phyloP scores from a whole-genome alignment of 1,139 yeast species.

The Scheffersomyces cryptocercus region DNA sequence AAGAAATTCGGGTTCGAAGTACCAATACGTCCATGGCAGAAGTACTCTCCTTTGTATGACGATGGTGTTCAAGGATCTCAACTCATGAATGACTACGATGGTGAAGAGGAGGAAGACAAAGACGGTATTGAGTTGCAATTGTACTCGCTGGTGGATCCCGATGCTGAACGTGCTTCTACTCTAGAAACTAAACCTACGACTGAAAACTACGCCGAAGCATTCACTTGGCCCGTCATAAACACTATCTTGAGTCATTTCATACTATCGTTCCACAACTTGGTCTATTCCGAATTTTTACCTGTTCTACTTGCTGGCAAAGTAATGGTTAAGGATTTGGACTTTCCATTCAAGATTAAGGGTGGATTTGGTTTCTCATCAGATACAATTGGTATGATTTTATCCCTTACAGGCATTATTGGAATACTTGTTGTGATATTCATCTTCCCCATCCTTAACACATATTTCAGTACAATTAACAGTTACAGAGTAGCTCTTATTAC shows the following conservation, averaged over 20 bases:
- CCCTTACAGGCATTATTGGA: constrained; percentile 26
- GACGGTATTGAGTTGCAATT: background rate
- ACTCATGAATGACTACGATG: background rate
- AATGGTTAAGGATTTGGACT: constrained; percentile 10
- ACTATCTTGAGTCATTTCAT: constrained; percentile 20
- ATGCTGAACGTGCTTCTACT: background rate
- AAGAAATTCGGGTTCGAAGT: constrained; percentile 30
- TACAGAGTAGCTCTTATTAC: constrained; percentile 21
- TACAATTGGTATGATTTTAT: constrained; percentile 24
- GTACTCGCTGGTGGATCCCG: background rate
- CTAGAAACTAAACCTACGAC: background rate
- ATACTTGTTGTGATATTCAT: constrained; percentile 21
- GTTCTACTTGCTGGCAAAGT: constrained; percentile 22
- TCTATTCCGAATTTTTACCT: constrained; percentile 24
- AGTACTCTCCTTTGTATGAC: background rate
- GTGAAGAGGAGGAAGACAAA: background rate
- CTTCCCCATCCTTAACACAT: constrained; percentile 25
- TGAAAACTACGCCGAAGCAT: constrained; percentile 6
- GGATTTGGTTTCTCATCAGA: constrained; percentile 22
- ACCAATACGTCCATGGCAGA: constrained; percentile 37
- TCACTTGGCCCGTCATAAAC: constrained; percentile 24
- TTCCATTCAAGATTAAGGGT: constrained; percentile 22
- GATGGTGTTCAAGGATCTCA: background rate
- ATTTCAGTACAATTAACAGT: constrained; percentile 21
- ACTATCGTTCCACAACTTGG: constrained; percentile 19